Percentiles rank a stretch among this genome's conserved stretches.
phyloP scores from a whole-genome alignment of 306 rosid species.

The Malus orientalis region DNA sequence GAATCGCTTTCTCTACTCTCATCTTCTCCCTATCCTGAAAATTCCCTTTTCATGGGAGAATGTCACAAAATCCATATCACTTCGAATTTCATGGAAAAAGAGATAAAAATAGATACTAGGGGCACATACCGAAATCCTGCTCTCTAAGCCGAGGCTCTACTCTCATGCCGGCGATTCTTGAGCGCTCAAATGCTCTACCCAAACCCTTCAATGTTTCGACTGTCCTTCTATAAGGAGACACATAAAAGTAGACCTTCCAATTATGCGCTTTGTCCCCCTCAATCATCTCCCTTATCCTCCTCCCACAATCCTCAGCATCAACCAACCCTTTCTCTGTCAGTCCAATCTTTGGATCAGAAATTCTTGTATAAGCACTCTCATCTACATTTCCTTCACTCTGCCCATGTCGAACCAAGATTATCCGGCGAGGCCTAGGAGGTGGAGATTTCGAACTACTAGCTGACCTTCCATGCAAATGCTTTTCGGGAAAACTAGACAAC shows the following conservation, averaged over 20 bases:
- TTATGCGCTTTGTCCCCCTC: constrained; percentile 27
- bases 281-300: constrained; percentile 37
- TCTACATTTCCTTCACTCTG: constrained; percentile 81
- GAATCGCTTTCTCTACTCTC: constrained; percentile 45
- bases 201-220: constrained; percentile 46
- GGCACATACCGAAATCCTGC: constrained; percentile 65
- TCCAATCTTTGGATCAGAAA: constrained; percentile 66
- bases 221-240: constrained; percentile 68
- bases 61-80: neutral
- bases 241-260: constrained; percentile 80
- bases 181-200: constrained; percentile 59
- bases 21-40: constrained; percentile 84
- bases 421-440: constrained; percentile 75
- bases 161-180: constrained; percentile 67
- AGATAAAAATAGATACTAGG: neutral
- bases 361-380: constrained; percentile 51
- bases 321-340: constrained; percentile 47
- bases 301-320: constrained; percentile 61
- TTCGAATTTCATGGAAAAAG: neutral
- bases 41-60: constrained; percentile 41
- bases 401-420: constrained; percentile 82
- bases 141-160: constrained; percentile 87
- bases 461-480: neutral
- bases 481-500: constrained; percentile 33
- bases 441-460: neutral